Base-by-base conservation (phyloP, 73 alveolate genomes). In the Urostyla sp. region DNA sequence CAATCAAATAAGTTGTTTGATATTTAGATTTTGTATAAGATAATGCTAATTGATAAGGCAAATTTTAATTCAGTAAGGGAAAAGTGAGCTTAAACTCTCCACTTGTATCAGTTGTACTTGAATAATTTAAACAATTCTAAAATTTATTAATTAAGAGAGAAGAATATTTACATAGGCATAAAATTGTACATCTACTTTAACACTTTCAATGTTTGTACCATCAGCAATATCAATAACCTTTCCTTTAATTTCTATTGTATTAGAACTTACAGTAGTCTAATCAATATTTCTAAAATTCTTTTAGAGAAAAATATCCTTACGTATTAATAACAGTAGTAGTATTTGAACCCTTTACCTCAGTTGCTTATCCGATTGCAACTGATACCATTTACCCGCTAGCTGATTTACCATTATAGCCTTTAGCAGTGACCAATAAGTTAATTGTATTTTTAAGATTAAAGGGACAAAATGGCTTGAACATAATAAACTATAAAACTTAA, bases 311-410 rank as follows among this genome's bases (percentile, higher is more conserved):
- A 7, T 6, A 38, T 7, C 36, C 49, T 66, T 66, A 66, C 80
- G 67, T 31, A 30, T 46, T 31, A 11, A 46, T 18, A 13, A 69
- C 38, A 1, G 6, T 15, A 46, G 31, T 7, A 1, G 20, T 26
- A 5, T 53, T 59, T 13, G 52, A 1, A 10, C 83, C 83, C 15
- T 69, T 69, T 1, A 46, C 69, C 48, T 69, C 67, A 6, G 20
- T 35, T 1, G 72, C 49, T 30, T 69, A 16, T 2, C 83, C 83
- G 7, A 69, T 69, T 4, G 67, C 49, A 16, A 48, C 69, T 15
- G 83, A 69, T 44, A 69, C 69, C 67, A 69, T 48, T 46, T 69
- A 32, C 5, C 83, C 83, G 48, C 20, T 69, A 6, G 83, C 83
- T 7, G 52, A 15, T 38, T 63, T 63, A 21, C 69, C 83, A 46